Evolutionary conservation across 2,329 filamentous ascomycete genomes (phyloP).

Genomic region (Sarocladiaceae sp.): DNA sequence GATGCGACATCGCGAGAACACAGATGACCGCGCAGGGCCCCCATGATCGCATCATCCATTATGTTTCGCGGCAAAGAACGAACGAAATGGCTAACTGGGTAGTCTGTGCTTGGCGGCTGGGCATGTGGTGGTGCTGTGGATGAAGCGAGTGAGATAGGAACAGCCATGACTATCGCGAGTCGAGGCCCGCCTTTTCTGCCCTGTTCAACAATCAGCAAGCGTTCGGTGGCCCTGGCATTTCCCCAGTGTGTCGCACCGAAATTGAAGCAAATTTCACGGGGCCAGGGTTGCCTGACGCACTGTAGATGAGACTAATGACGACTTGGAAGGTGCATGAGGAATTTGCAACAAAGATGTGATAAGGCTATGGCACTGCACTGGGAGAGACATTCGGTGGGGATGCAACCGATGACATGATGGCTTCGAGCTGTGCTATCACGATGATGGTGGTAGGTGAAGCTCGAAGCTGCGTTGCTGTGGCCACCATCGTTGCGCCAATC

Average conservation of each 20-base stretch:
- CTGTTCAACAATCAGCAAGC: not conserved
- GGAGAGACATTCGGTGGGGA: not conserved
- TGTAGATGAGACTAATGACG: constrained; percentile 3
- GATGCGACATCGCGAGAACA: no score
- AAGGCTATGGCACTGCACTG: not conserved
- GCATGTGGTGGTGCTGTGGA: not conserved
- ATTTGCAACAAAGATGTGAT: not conserved
- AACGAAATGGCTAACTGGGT: not conserved
- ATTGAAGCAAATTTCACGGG: constrained; percentile 9
- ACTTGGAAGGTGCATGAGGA: no score
- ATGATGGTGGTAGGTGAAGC: not conserved
- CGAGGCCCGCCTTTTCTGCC: not conserved
- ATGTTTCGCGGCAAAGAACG: not conserved
- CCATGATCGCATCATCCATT: constrained; percentile 1
- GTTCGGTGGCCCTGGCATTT: not conserved
- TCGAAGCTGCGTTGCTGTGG: constrained; percentile 2
- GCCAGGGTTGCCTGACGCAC: not conserved
- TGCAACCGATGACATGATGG: not conserved
- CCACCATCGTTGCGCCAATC: not conserved
- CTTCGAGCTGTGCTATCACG: no score
- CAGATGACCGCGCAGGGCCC: not conserved
- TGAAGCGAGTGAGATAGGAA: not conserved
- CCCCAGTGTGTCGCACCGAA: not conserved
- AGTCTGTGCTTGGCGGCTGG: not conserved
- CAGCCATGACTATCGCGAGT: constrained; percentile 1